Percentiles rank a stretch among this genome's conserved stretches.
Conservation (phyloP, 257 asterid genomes). For the Solanum phureja region DNA sequence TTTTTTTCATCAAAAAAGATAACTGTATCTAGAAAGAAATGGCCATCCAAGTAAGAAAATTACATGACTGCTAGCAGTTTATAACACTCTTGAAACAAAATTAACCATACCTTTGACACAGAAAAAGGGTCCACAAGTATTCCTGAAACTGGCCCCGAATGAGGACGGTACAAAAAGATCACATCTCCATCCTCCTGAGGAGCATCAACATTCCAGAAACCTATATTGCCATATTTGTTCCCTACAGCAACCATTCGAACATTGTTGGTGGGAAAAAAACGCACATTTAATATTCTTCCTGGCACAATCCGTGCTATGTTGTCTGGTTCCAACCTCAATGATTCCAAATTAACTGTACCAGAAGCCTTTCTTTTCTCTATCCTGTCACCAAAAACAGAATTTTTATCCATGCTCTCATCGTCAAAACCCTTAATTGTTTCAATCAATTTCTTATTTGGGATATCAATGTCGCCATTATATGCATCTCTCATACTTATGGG, state of each 20-base stretch:
- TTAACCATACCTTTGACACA: constrained; percentile 43
- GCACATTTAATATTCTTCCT: constrained; percentile 56
- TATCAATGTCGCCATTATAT: constrained; percentile 29
- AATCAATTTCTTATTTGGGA: constrained; percentile 26
- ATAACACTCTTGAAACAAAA: neutral
- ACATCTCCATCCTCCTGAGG: constrained; percentile 53
- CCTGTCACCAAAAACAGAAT: neutral
- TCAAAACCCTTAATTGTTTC: constrained; percentile 17
- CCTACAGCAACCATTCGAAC: constrained; percentile 68
- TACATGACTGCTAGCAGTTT: neutral
- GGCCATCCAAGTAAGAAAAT: neutral
- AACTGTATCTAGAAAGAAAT: neutral
- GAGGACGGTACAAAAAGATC: constrained; percentile 59
- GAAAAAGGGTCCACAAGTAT: constrained; percentile 50
- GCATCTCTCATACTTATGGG: constrained; percentile 55
- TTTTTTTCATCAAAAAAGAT: neutral
- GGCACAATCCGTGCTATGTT: constrained; percentile 68
- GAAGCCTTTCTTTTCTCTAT: constrained; percentile 10
- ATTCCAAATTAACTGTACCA: constrained; percentile 39
- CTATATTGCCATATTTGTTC: constrained; percentile 65
- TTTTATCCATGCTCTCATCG: constrained; percentile 9
- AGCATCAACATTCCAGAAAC: constrained; percentile 72
- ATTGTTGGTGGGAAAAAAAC: constrained; percentile 53
- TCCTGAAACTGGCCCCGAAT: constrained; percentile 76
- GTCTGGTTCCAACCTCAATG: constrained; percentile 46